A percentile compares a stretch with the other conserved stretches of the same genome.
Evolutionary conservation across 2,329 filamentous ascomycete species (phyloP).

Genomic region (Colletotrichum sp.): DNA sequence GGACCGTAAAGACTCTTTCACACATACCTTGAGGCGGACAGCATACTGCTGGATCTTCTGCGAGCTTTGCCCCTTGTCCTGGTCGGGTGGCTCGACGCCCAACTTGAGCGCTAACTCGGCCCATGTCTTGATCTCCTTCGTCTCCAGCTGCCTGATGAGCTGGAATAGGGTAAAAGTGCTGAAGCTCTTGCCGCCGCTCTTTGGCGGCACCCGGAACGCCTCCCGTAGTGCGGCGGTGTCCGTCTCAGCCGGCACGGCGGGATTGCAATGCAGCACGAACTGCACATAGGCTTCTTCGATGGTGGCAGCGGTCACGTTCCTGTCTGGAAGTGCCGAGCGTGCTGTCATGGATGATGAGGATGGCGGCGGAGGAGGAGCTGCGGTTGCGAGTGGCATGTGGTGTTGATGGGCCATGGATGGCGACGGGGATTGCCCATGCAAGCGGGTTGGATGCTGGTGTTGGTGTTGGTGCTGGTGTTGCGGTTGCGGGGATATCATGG

Average conservation of each 20-base stretch:
- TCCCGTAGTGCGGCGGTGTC: conserved; percentile 75
- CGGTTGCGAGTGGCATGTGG: not conserved
- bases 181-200: conserved; percentile 87
- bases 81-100: conserved; percentile 85
- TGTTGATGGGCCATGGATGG: not conserved
- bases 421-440: conserved; percentile 8
- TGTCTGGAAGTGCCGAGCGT: conserved; percentile 61
- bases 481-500: conserved; percentile 5
- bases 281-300: conserved; percentile 83
- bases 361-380: not conserved
- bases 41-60: conserved; percentile 97
- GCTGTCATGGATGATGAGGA: not conserved
- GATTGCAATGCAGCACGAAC: conserved; percentile 93
- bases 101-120: conserved; percentile 83
- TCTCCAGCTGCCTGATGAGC: conserved; percentile 78
- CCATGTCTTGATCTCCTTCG: conserved; percentile 91
- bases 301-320: conserved; percentile 68
- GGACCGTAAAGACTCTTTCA: not conserved
- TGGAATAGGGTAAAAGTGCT: conserved; percentile 78
- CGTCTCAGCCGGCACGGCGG: conserved; percentile 70
- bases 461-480: not conserved
- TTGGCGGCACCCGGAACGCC: conserved; percentile 79
- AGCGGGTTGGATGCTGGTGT: not conserved
- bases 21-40: conserved; percentile 79
- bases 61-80: conserved; percentile 83